These are phyloP conservation scores for Rhizopogon vulgaris DNA, from an alignment of 768 basidiomycete species.

Conservation along the genomic window DNA sequence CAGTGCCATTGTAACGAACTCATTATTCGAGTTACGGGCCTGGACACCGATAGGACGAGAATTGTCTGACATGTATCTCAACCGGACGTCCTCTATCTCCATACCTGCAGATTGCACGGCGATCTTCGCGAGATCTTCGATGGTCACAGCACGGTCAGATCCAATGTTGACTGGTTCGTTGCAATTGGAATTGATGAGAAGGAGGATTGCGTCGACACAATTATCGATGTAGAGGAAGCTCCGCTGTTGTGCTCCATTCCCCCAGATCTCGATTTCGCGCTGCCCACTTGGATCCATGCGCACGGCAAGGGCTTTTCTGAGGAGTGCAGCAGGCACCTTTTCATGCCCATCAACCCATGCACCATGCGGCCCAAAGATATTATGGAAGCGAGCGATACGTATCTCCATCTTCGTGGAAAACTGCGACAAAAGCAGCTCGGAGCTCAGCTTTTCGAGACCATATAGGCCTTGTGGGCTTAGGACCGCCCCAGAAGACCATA, in stretches of 20 bases:
- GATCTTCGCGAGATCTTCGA: conserved; percentile 35
- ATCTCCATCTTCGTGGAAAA: conserved; percentile 28
- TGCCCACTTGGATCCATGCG: conserved; percentile 2
- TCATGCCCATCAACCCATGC: conserved; percentile 50
- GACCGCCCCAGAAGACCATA: conserved; percentile 26
- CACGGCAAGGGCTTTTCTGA: conserved; percentile 44
- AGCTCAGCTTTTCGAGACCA: conserved; percentile 50
- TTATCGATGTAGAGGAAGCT: conserved; percentile 55
- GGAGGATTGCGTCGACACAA: conserved; percentile 43
- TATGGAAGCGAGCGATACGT: conserved; percentile 51
- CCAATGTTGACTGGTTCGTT: conserved; percentile 43
- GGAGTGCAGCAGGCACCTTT: conserved; percentile 51
- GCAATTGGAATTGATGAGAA: conserved; percentile 34
- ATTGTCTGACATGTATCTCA: conserved; percentile 15
- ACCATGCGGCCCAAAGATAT: conserved; percentile 50
- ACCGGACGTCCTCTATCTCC: conserved; percentile 18
- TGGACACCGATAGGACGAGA: conserved; percentile 40
- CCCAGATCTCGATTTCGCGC: conserved; percentile 48
- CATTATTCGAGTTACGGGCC: conserved; percentile 49
- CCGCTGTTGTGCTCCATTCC: conserved; percentile 44
- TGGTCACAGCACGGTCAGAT: conserved; percentile 37
- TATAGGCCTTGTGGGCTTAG: conserved; percentile 51
- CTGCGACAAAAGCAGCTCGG: conserved; percentile 39
- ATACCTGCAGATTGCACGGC: conserved; percentile 31
- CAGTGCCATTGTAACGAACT: conserved; percentile 23